phyloP scores from a whole-genome alignment of 2,329 filamentous ascomycete species.

The Penicillium sp. region DNA sequence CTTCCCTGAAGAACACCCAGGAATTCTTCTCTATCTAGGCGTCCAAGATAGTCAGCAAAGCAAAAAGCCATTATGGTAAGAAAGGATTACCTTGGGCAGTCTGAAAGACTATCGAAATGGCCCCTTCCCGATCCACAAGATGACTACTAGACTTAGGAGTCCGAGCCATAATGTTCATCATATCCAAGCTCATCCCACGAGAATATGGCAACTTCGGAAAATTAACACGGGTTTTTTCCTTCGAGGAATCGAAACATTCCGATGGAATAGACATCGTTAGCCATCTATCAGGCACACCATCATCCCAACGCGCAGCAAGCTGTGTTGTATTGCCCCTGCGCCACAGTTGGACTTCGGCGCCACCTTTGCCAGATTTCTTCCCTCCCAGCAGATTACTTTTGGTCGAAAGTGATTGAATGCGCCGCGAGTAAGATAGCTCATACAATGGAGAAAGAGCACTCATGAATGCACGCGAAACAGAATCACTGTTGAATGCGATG shows the following conservation, averaged over 20 bases:
- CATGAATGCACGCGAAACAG: constrained; percentile 23
- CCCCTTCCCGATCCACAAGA: constrained; percentile 16
- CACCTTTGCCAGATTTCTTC: constrained; percentile 28
- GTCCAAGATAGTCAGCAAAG: not conserved
- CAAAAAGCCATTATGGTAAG: not conserved
- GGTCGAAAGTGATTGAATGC: constrained; percentile 25
- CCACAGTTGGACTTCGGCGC: constrained; percentile 32
- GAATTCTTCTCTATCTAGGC: constrained; percentile 22
- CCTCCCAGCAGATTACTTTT: constrained; percentile 24
- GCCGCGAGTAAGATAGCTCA: constrained; percentile 29
- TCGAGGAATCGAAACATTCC: constrained; percentile 10
- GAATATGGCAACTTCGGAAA: constrained; percentile 21
- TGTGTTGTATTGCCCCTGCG: constrained; percentile 22
- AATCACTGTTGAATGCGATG: constrained; percentile 24
- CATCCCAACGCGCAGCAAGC: constrained; percentile 29
- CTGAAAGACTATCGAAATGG: constrained; percentile 29
- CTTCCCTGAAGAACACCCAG: constrained; percentile 10
- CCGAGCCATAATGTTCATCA: constrained; percentile 28
- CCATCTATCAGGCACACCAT: constrained; percentile 30
- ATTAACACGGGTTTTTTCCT: constrained; percentile 23
- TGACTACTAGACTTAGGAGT: constrained; percentile 21
- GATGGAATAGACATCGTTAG: constrained; percentile 25
- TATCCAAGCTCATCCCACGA: constrained; percentile 28
- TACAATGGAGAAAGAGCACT: constrained; percentile 27
- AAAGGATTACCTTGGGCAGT: constrained; percentile 20